Evolutionary conservation across 2,329 filamentous ascomycete genomes (phyloP), one percentile per base, ranked within the genome.

Genomic region (Aspergillus viridinutans): DNA sequence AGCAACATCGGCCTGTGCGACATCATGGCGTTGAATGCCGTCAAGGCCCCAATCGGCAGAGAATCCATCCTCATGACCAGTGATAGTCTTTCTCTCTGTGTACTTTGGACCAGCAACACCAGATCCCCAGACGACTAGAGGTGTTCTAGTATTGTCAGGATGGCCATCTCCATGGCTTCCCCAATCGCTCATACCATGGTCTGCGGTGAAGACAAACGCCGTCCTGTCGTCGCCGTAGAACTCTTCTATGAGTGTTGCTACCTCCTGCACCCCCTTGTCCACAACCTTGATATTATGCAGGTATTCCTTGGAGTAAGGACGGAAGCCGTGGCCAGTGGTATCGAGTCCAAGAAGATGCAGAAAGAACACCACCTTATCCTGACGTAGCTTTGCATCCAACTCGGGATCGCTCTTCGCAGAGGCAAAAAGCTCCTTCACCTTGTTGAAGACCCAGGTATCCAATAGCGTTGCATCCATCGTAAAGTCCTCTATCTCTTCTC

Each of bases 141-240:
- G 94, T 0, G 94, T 99, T 52, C 94, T 85, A 3, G 94, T 99
- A 68, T 97, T 99, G 73, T 99, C 90, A 0, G 94, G 94, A 74
- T 99, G 92, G 7, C 94, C 94, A 72, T 99, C 94, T 40, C 95
- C 95, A 72, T 99, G 95, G 66, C 92, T 97, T n/a, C 95, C 94
- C 88, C 90, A 97, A 74, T 99, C 94, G 69, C 91, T 97, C 94
- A 99, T 99, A 20, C 94, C 94, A 73, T 99, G 94, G 69, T 99
- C 94, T 7, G 94, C 94, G 1, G 95, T 99, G 71, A 99, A 99
- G 17, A 99, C 85, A 71, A 93, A 99, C 0, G 95, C 91, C 0
- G 94, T 97, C 73, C 94, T 87, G 61, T 85, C 85, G 65, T 92
- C 88, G 4, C 78, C 81, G 67, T 97, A 99, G 71, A 97, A 99